A percentile compares a stretch with the other conserved stretches of the same genome.
Conservation (phyloP, 768 basidiomycete species). For the Rhodotorula diobovata region DNA sequence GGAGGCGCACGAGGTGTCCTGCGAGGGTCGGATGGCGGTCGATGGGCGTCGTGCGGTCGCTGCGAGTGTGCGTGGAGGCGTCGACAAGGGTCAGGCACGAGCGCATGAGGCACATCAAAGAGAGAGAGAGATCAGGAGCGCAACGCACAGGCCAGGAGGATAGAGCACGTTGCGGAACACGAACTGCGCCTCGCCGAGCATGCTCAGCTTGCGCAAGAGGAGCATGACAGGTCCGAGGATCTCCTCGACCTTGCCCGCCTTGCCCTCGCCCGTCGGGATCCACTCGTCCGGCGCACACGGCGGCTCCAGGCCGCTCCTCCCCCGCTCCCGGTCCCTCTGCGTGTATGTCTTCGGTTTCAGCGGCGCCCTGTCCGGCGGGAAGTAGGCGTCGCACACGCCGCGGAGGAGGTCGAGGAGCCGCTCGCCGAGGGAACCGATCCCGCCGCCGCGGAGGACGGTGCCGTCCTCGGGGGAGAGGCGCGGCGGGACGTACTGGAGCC, state of each 20-base stretch:
- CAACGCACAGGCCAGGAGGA: conserved; percentile 61
- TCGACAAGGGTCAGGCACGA: background rate
- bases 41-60: conserved; percentile 70
- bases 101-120: background rate
- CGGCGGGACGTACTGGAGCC: conserved; percentile 32
- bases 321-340: background rate
- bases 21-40: conserved; percentile 69
- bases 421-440: conserved; percentile 29
- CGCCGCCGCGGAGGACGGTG: conserved; percentile 11
- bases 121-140: background rate
- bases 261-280: conserved; percentile 19
- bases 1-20: conserved; percentile 72
- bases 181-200: conserved; percentile 63
- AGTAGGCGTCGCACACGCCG: conserved; percentile 22
- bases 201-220: conserved; percentile 59
- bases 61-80: conserved; percentile 19
- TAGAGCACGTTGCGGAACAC: conserved; percentile 61
- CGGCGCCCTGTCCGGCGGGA: conserved; percentile 22
- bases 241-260: conserved; percentile 62
- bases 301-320: background rate
- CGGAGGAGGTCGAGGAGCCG: conserved; percentile 28
- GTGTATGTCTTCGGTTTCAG: conserved; percentile 2
- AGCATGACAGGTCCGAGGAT: conserved; percentile 69
- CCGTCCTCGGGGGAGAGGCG: conserved; percentile 10
- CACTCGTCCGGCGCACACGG: conserved; percentile 33